These are phyloP conservation scores for Haplographium delicatum DNA, from an alignment of 495 filamentous ascomycete species.

Conservation along the genomic window DNA sequence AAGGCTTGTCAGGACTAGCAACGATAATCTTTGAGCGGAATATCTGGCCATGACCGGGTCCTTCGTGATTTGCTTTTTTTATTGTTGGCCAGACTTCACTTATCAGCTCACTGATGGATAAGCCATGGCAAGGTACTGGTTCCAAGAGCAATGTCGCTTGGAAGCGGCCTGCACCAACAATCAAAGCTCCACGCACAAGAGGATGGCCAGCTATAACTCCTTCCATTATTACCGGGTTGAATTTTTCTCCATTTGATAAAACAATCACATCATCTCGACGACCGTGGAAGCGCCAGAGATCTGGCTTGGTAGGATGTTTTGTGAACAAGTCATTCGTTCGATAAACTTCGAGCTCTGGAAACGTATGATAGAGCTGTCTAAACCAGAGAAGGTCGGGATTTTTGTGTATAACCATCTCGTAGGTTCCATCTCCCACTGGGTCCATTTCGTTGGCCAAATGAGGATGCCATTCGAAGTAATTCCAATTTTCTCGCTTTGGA, in stretches of 20 bases:
- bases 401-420: no score
- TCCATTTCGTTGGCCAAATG: no score
- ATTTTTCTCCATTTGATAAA: constrained; percentile 58
- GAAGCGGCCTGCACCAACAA: constrained; percentile 34
- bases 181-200: constrained; percentile 42
- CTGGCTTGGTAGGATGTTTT: constrained; percentile 46
- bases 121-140: constrained; percentile 14
- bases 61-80: constrained; percentile 33
- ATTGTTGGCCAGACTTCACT: constrained; percentile 35
- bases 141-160: constrained; percentile 26
- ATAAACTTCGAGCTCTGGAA: no score
- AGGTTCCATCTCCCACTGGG: no score
- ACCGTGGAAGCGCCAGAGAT: constrained; percentile 52
- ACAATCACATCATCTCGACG: constrained; percentile 53
- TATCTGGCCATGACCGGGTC: background rate
- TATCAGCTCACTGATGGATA: constrained; percentile 20
- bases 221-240: constrained; percentile 51
- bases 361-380: no score
- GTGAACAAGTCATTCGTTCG: constrained; percentile 54
- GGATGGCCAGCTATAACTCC: constrained; percentile 45
- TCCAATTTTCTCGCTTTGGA: no score
- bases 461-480: no score
- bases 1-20: background rate
- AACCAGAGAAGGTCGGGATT: no score
- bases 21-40: background rate